Percentiles rank a stretch among this genome's conserved stretches.
These are phyloP conservation scores for Trichoderma sp. DNA, from an alignment of 2,329 filamentous ascomycete genomes.

Conservation along the genomic window DNA sequence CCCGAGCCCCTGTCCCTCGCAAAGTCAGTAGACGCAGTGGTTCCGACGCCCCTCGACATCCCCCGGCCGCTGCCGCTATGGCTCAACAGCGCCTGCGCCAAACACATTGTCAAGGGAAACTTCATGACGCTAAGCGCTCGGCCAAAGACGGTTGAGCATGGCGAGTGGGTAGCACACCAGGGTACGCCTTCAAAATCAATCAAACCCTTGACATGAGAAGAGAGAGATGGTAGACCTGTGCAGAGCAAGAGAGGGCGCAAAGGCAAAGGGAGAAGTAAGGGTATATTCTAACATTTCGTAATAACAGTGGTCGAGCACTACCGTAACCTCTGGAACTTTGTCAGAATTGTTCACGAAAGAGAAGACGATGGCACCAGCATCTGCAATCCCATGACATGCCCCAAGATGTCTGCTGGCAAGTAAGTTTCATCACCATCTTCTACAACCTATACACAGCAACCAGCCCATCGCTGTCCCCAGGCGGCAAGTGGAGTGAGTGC, in stretches of 20 bases:
- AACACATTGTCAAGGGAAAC: constrained; percentile 94
- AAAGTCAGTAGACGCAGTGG: constrained; percentile 69
- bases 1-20: constrained; percentile 65
- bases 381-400: constrained; percentile 82
- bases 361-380: constrained; percentile 76
- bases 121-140: constrained; percentile 96
- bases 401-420: constrained; percentile 91
- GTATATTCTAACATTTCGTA: constrained; percentile 7
- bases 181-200: constrained; percentile 51
- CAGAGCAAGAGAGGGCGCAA: neutral
- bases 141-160: constrained; percentile 89
- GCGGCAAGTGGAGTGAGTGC: neutral
- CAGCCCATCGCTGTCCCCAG: neutral
- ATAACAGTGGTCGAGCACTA: constrained; percentile 85
- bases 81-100: constrained; percentile 74
- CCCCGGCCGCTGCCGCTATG: constrained; percentile 58
- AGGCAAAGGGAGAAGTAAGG: neutral
- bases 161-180: constrained; percentile 96
- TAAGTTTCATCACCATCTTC: constrained; percentile 51
- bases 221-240: neutral
- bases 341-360: constrained; percentile 83
- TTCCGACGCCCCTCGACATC: constrained; percentile 47
- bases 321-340: constrained; percentile 84
- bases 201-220: neutral
- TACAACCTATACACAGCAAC: neutral